These are phyloP conservation scores for Lactarius sanguifluus DNA, from an alignment of 768 basidiomycete genomes.

Conservation along the genomic window DNA sequence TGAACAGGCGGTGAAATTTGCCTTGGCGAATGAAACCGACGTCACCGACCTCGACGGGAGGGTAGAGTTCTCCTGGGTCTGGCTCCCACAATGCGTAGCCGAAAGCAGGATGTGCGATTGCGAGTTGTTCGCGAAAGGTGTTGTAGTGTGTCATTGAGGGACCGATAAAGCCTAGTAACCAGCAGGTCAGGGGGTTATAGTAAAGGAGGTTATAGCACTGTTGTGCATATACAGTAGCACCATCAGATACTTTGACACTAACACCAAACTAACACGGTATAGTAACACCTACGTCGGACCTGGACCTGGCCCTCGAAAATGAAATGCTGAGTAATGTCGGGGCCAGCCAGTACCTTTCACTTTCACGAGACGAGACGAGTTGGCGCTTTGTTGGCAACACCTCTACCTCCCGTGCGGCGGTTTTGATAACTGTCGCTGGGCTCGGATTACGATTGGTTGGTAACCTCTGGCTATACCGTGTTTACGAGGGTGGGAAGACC, in stretches of 20 bases:
- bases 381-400: no score
- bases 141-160: not conserved
- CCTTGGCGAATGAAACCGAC: not conserved
- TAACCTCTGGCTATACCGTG: not conserved
- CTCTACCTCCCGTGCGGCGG: no score
- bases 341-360: no score
- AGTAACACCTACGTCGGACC: no score
- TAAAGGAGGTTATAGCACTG: no score
- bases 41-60: not conserved
- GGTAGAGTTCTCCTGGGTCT: not conserved
- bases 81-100: not conserved
- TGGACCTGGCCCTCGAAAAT: no score
- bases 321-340: no score
- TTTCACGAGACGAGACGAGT: no score
- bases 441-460: not conserved
- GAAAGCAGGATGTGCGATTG: not conserved
- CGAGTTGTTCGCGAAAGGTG: not conserved
- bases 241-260: no score
- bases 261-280: no score
- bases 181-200: not conserved
- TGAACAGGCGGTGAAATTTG: not conserved
- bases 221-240: no score
- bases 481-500: not conserved
- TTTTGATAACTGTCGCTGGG: no score
- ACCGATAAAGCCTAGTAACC: not conserved